Evolutionary conservation across 257 asterid species (phyloP), one percentile per base, ranked within the genome.

Genomic region (Vinca minor): DNA sequence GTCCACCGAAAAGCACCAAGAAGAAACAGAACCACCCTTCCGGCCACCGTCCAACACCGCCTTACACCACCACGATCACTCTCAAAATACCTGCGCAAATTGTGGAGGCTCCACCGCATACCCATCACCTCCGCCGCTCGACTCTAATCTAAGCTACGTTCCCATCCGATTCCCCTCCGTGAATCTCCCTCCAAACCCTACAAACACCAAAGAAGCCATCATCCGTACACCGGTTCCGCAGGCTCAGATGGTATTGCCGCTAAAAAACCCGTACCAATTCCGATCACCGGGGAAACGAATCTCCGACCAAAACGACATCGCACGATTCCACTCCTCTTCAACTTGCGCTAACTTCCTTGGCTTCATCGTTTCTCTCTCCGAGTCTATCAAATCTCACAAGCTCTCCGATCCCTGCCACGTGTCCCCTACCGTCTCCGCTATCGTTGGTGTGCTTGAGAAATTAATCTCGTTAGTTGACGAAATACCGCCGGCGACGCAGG

Each of bases 221-320:
- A 82, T 90, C 25, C 96, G 89, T 36, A 87, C 97, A n/a, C 96
- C 97, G 32, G 93, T 85, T 35, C 97, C 97, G 32, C 91, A 84
- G 11, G 58, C 96, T 35, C 86, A 85, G 68, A 67, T 50, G 59
- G 79, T 87, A 38, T 67, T 58, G 8, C 86, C 84, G 59, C 69
- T 85, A 56, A 18, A 79, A 45, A 85, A 69, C 17, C 93, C 95
- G 13, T 86, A 82, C 80, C 64, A 72, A 32, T 90, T 90, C 85
- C 64, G 69, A 56, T 11, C 56, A 54, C 97, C 97, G 8, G 35
- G 67, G 38, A 87, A 85, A 62, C 74, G 59, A 60, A 90, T 87
- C 79, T 85, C 76, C 36, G 69, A 81, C 67, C 93, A 69, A 6
- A 68, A 77, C 65, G 97, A 87, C 85, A 26, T 90, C 80, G 76